A percentile compares a stretch with the other conserved stretches of the same genome.
Evolutionary conservation across 768 basidiomycete genomes (phyloP).

Genomic region (Cystobasidium ongulense): DNA sequence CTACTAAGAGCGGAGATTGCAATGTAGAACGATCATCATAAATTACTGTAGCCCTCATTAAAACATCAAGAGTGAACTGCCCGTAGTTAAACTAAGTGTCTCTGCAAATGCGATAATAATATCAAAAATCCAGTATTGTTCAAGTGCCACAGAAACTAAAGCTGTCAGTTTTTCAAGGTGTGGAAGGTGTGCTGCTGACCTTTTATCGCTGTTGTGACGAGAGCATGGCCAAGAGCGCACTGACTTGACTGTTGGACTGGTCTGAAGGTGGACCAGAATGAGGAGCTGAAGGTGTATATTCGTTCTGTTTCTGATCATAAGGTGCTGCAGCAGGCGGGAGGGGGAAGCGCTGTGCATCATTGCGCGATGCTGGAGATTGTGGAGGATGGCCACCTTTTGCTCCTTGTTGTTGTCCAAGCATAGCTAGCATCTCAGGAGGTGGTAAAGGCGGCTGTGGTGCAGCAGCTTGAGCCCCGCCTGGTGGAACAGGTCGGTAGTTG

Average conservation of each 20-base stretch:
- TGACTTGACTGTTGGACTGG: constrained; percentile 6
- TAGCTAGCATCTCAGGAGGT: neutral
- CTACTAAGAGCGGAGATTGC: neutral
- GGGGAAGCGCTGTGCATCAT: neutral
- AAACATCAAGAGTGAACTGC: neutral
- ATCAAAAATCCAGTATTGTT: neutral
- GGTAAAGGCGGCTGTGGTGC: neutral
- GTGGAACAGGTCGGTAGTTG: neutral
- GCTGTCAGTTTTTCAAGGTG: too few relatives aligned
- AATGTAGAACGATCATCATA: neutral
- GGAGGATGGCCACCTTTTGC: neutral
- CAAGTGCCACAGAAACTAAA: too few relatives aligned
- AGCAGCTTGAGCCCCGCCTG: neutral
- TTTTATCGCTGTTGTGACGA: constrained; percentile 9
- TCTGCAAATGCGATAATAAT: neutral
- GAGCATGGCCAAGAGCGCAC: constrained; percentile 27
- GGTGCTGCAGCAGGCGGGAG: neutral
- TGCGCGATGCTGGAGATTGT: neutral
- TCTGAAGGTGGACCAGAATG: neutral
- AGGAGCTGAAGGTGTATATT: neutral
- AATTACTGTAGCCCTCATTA: neutral
- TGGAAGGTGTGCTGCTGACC: neutral
- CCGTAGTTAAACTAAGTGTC: neutral
- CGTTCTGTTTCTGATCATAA: neutral
- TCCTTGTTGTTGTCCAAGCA: neutral